Conservation (phyloP, 2,329 filamentous ascomycete genomes). For the Penicillium sclerotigenum region DNA sequence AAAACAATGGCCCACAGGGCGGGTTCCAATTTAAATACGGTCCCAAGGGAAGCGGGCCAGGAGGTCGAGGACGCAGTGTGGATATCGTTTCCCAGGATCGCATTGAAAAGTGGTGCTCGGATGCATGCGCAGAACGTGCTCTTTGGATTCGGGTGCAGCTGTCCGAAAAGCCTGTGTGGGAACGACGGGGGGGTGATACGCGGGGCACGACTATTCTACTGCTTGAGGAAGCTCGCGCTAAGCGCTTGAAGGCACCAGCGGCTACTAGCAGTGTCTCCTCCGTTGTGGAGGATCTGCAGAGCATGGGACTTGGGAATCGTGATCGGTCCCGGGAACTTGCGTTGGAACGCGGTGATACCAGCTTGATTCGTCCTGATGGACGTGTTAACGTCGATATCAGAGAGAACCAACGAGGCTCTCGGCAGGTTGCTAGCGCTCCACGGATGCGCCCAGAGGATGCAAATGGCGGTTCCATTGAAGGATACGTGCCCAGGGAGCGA, state of each 20-base stretch:
- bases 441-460: constrained; percentile 33
- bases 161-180: constrained; percentile 79
- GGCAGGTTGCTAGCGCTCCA: constrained; percentile 27
- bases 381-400: constrained; percentile 35
- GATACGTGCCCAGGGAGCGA: constrained; percentile 35
- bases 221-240: constrained; percentile 58
- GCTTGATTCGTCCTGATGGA: constrained; percentile 24
- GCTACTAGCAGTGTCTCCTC: constrained; percentile 17
- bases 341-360: constrained; percentile 36
- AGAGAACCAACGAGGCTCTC: constrained; percentile 29
- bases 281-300: constrained; percentile 26
- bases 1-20: constrained; percentile 50
- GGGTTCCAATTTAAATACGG: constrained; percentile 67
- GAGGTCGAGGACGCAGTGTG: constrained; percentile 52
- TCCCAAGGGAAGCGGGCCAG: constrained; percentile 47
- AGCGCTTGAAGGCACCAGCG: constrained; percentile 17
- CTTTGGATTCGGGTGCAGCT: constrained; percentile 88
- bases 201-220: constrained; percentile 58
- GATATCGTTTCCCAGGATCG: constrained; percentile 68
- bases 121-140: constrained; percentile 72
- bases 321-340: constrained; percentile 32
- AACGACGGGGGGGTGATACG: constrained; percentile 57
- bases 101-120: constrained; percentile 82
- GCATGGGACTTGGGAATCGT: constrained; percentile 27
- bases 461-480: constrained; percentile 43